These are phyloP conservation scores for Nectriaceae sp. DNA, from an alignment of 2,329 filamentous ascomycete genomes.

Conservation along the genomic window DNA sequence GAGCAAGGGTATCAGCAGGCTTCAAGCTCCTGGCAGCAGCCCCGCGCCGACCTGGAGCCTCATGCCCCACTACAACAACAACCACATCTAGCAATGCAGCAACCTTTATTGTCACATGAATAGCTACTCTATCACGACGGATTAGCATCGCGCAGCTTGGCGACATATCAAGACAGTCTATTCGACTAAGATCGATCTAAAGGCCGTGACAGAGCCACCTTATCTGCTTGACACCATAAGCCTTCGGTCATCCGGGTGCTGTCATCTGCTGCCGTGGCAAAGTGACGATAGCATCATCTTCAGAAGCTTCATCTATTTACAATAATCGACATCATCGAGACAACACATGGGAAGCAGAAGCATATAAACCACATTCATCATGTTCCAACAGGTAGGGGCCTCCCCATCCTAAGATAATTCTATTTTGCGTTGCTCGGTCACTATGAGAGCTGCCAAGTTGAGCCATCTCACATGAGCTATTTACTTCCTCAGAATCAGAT, in stretches of 20 bases:
- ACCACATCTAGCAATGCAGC: background rate
- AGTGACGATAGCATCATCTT: slow-evolving; percentile 21
- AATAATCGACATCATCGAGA: background rate
- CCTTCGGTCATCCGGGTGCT: slow-evolving; percentile 9
- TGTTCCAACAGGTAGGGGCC: slow-evolving; percentile 33
- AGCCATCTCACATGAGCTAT: slow-evolving; percentile 14
- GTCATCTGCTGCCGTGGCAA: slow-evolving; percentile 10
- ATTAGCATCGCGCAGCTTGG: background rate
- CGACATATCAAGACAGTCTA: background rate
- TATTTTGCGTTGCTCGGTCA: background rate
- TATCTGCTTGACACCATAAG: slow-evolving; percentile 5
- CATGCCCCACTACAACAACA: background rate
- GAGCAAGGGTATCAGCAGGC: too few relatives aligned
- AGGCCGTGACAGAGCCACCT: too few relatives aligned
- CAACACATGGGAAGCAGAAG: background rate
- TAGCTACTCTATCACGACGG: background rate
- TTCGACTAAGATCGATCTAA: background rate
- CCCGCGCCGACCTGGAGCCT: too few relatives aligned
- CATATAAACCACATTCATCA: slow-evolving; percentile 11
- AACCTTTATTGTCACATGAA: background rate
- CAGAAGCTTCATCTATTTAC: background rate
- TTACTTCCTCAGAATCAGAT: slow-evolving; percentile 5
- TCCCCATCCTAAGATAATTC: background rate
- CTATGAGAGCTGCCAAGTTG: background rate
- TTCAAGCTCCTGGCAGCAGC: too few relatives aligned